Conservation (phyloP, 177 flowering plant genomes). For the Tripterygium wilfordii region DNA sequence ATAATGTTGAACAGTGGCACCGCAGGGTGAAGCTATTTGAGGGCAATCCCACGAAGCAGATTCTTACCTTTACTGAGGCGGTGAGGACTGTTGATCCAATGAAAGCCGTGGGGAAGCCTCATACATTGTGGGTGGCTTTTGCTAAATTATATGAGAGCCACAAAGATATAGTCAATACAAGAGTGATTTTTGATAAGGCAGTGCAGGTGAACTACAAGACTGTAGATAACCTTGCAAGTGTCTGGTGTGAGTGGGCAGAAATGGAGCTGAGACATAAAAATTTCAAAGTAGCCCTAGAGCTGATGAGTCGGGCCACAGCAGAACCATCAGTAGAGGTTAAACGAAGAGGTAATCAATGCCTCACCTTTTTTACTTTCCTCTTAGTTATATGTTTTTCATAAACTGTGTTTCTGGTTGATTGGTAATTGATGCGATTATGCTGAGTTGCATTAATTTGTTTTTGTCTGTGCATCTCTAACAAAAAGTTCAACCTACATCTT, state of each 20-base stretch:
- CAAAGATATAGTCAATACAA: constrained; percentile 72
- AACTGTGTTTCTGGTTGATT: too few species aligned
- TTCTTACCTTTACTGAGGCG: constrained; percentile 83
- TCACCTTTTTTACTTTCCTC: background rate
- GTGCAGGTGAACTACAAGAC: constrained; percentile 85
- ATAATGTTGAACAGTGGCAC: constrained; percentile 98
- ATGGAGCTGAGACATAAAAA: constrained; percentile 83
- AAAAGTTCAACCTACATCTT: too few species aligned
- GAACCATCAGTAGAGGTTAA: constrained; percentile 94
- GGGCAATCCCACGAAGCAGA: constrained; percentile 73
- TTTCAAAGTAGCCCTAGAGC: constrained; percentile 72
- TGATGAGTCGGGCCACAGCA: constrained; percentile 92
- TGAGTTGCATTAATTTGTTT: too few species aligned
- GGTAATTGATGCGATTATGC: too few species aligned
- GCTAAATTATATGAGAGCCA: constrained; percentile 80
- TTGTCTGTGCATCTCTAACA: too few species aligned
- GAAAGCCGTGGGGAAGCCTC: constrained; percentile 98
- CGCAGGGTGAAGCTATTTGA: constrained; percentile 85
- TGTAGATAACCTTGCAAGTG: constrained; percentile 81
- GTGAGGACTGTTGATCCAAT: constrained; percentile 92
- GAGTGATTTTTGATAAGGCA: constrained; percentile 89
- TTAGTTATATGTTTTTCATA: background rate
- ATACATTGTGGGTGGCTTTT: constrained; percentile 91
- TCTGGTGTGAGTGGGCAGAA: constrained; percentile 98
- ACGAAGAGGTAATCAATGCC: constrained; percentile 62